Percentiles rank a stretch among this genome's conserved stretches.
phyloP scores from a whole-genome alignment of 2,329 filamentous ascomycete genomes.

The Hymenotorrendiella dingleyae region DNA sequence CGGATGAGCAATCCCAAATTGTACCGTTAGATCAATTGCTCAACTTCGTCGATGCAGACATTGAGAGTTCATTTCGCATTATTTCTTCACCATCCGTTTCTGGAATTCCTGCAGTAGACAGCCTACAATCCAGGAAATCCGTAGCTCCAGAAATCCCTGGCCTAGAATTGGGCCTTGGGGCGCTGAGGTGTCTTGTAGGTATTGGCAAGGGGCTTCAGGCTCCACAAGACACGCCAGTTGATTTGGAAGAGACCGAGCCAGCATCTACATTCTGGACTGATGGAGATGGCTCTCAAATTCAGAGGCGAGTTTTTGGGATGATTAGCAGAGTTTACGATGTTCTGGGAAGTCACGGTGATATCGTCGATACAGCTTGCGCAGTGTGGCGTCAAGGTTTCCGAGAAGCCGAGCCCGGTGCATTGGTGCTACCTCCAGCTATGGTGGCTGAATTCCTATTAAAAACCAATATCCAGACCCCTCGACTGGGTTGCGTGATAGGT shows the following conservation, averaged over 20 bases:
- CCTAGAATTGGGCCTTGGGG: conserved; percentile 35
- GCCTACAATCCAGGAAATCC: neutral
- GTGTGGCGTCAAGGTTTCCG: conserved; percentile 70
- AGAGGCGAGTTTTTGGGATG: conserved; percentile 45
- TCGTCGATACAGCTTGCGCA: conserved; percentile 65
- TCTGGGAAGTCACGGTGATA: conserved; percentile 57
- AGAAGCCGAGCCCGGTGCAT: conserved; percentile 67
- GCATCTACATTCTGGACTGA: conserved; percentile 42
- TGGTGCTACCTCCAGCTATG: conserved; percentile 63
- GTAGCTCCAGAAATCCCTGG: conserved; percentile 6
- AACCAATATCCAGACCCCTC: conserved; percentile 53
- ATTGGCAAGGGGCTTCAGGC: conserved; percentile 69
- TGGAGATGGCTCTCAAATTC: conserved; percentile 42
- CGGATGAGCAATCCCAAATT: conserved; percentile 49
- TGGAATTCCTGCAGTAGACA: conserved; percentile 21
- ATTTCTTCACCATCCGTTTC: conserved; percentile 5
- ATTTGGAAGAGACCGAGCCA: conserved; percentile 57
- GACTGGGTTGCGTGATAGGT: conserved; percentile 63
- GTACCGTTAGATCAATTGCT: conserved; percentile 53
- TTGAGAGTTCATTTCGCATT: conserved; percentile 36
- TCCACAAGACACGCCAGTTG: conserved; percentile 59
- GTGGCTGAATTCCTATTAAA: conserved; percentile 62
- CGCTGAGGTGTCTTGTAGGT: conserved; percentile 61
- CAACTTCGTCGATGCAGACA: conserved; percentile 55
- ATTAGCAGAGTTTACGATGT: conserved; percentile 43